These are phyloP conservation scores for Iberis pinnata DNA, from an alignment of 345 rosid species.

Conservation along the genomic window DNA sequence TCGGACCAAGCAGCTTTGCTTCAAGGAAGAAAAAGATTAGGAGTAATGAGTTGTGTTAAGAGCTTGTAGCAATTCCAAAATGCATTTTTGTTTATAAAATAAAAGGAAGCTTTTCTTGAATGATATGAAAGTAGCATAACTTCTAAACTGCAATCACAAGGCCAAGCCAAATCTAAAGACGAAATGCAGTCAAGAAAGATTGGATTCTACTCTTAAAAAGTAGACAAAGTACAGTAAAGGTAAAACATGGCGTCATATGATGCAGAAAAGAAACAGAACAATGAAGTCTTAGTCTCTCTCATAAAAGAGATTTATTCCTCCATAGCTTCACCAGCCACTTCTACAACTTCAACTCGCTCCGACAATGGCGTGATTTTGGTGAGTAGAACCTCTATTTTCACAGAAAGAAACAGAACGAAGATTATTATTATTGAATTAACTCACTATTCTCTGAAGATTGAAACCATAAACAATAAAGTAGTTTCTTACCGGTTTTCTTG, in stretches of 20 bases:
- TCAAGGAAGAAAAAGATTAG: conserved; percentile 74
- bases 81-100: neutral
- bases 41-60: conserved; percentile 24
- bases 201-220: neutral
- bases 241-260: conserved; percentile 5
- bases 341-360: conserved; percentile 43
- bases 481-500: conserved; percentile 57
- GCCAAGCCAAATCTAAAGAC: neutral
- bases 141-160: neutral
- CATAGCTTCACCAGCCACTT: conserved; percentile 59
- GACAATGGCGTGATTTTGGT: conserved; percentile 55
- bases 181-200: neutral
- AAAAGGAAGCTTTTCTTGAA: no score
- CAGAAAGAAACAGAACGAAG: conserved; percentile 3
- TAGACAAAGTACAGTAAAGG: neutral
- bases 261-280: neutral
- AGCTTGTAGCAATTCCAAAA: neutral
- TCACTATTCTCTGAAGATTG: neutral
- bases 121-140: no score
- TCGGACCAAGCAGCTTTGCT: conserved; percentile 69
- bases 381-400: conserved; percentile 52
- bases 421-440: neutral
- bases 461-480: conserved; percentile 5
- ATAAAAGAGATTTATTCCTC: conserved; percentile 41
- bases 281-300: neutral